Evolutionary conservation across 805 yeast genomes (phyloP).

Genomic region (Naumovozyma castellii): DNA sequence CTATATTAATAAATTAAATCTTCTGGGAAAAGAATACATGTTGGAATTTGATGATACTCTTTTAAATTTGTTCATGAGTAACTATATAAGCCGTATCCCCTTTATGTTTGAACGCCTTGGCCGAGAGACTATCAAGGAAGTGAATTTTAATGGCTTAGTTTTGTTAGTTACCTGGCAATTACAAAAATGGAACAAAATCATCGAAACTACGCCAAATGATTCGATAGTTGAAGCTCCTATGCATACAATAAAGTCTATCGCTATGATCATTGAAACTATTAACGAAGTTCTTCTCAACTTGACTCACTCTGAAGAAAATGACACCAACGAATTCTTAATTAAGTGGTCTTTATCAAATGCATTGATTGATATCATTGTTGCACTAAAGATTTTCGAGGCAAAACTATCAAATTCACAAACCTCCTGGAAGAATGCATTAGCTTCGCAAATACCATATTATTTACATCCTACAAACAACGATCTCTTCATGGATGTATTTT

Average conservation of each 20-base stretch:
- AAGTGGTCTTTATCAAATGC: slow-evolving; percentile 16
- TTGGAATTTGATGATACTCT: slow-evolving; percentile 18
- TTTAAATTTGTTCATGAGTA: slow-evolving; percentile 11
- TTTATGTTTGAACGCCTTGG: slow-evolving; percentile 5
- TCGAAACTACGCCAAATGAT: slow-evolving; percentile 6
- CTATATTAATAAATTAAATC: slow-evolving; percentile 23
- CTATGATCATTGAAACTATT: slow-evolving; percentile 12
- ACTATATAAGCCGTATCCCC: slow-evolving; percentile 13
- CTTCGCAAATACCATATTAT: slow-evolving; percentile 9
- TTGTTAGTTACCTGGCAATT: slow-evolving; percentile 23
- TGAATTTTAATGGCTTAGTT: slow-evolving; percentile 22
- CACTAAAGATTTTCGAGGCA: slow-evolving; percentile 23
- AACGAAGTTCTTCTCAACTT: slow-evolving; percentile 6
- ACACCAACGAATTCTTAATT: slow-evolving; percentile 4
- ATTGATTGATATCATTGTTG: slow-evolving; percentile 18
- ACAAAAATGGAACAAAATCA: slow-evolving; percentile 22
- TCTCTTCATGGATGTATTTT: slow-evolving; percentile 14
- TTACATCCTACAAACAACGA: slow-evolving; percentile 7
- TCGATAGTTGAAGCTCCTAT: slow-evolving; percentile 3
- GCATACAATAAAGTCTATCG: slow-evolving; percentile 7
- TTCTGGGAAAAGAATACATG: slow-evolving; percentile 21
- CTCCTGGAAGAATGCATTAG: slow-evolving; percentile 14
- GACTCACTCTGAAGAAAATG: slow-evolving; percentile 1
- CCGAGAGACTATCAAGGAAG: slow-evolving; percentile 7
- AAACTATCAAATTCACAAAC: slow-evolving; percentile 19